Evolutionary conservation across 1,284 basidiomycete genomes (phyloP), one percentile per base, ranked within the genome.

Genomic region (Microbotryum silenes-acaulis): DNA sequence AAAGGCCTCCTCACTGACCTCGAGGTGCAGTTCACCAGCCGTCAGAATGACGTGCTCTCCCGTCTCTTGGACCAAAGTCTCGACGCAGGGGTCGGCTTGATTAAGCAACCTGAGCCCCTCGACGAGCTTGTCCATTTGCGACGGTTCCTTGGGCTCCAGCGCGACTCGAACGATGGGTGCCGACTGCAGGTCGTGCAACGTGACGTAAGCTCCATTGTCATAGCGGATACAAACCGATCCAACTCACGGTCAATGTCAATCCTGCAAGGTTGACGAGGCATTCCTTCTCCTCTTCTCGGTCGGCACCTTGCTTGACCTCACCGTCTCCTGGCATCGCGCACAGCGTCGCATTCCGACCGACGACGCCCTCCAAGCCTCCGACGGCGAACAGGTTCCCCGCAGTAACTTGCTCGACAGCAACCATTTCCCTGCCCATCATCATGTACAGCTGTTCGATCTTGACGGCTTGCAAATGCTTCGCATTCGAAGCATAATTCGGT

Each of bases 1-100:
- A 5, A 14, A 2, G 18, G 16, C 9, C 1, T 2, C 29, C 31
- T 9, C 9, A 63, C 77, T 61, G 47, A 90, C 91, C 83, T 98
- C 94, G 25, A 98, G 79, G 75, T 98, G 96, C 60, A 99, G 78
- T 74, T 98, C 96, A 59, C 96, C 96, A 0, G 96, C 96, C 8
- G 91, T 90, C 64, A 97, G 77, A 69, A 99, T 97, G 59, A 98
- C 96, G 75, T 97, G 89, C 76, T 99, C 96, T 48, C 96, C 96
- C 0, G 92, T 97, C 71, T 91, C 85, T 76, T 98, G 94, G 65
- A 97, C 90, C 74, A 97, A 88, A 0, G 89, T 93, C 75, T 98
- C 91, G 20, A 96, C 94, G 71, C 93, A 98, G 1, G 96, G 94
- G 77, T 98, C 96, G 6, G 93, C 87, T 75, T 97, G 93, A 72